phyloP scores from a whole-genome alignment of 225 moss, liverwort and hornwort genomes.

The Bryum argenteum region DNA sequence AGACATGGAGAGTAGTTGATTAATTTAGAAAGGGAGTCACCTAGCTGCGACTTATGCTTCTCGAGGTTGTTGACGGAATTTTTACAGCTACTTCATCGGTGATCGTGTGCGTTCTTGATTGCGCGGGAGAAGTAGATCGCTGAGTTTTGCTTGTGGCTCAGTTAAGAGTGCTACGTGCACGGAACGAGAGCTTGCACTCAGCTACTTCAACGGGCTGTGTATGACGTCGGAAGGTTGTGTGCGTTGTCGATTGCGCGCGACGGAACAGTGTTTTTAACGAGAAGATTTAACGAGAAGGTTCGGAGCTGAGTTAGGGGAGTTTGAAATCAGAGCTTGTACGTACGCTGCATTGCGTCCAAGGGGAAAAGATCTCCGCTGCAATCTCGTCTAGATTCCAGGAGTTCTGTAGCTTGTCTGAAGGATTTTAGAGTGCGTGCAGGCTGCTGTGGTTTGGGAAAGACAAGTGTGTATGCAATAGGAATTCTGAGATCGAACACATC shows the following conservation, averaged over 20 bases:
- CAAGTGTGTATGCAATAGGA: neutral
- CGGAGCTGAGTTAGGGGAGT: conserved; percentile 3
- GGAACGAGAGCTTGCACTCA: too few species aligned
- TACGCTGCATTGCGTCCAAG: neutral
- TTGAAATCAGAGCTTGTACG: neutral
- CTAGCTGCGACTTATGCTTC: conserved; percentile 5
- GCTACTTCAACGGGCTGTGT: too few species aligned
- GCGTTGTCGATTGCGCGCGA: neutral
- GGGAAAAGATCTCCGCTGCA: neutral
- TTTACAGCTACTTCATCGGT: conserved; percentile 20
- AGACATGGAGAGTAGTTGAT: conserved; percentile 22
- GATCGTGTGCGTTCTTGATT: conserved; percentile 12
- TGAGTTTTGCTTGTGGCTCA: too few species aligned
- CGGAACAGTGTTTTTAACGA: neutral
- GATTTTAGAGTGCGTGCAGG: neutral
- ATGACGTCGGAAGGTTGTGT: too few species aligned
- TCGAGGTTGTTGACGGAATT: conserved; percentile 25
- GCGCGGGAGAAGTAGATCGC: neutral
- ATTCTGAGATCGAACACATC: neutral
- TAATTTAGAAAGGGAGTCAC: conserved; percentile 16
- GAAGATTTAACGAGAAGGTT: conserved; percentile 1
- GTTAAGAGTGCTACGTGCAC: too few species aligned
- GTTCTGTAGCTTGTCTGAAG: neutral
- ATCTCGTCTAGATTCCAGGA: neutral
- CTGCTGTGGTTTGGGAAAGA: neutral